Base-by-base conservation (phyloP, 495 filamentous ascomycete species). In the Letharia columbiana region DNA sequence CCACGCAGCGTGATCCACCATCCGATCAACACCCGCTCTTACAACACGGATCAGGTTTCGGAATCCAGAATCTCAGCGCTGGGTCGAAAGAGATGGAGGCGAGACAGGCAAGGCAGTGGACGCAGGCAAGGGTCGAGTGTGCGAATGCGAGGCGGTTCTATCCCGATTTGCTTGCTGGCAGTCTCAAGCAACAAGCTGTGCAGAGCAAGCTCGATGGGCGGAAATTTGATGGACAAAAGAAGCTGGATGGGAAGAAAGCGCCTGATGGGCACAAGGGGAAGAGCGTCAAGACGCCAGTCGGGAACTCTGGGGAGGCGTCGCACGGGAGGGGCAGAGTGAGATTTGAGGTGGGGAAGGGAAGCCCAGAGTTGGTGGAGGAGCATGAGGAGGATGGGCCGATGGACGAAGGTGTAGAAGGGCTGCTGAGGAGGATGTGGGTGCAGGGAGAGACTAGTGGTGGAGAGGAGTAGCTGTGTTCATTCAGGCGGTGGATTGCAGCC, bases 391-490 rank as follows among this genome's bases (percentile, higher is more conserved):
- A 69, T 13, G 28, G 45, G 11, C 45, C 50, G 42, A 18, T 54
- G 33, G 61, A 60, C 37, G 70, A 57, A 13, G 71, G 61, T n/a
- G 64, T 69, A 6, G 54, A 62, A 31, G 71, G 63, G 17, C 23
- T 72, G 20, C 44, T 72, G 42, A 66, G 66, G 13, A 50, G 71
- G 33, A 70, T 72, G 64, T 72, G 71, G 71, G 44, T 64, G 18
- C 47, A 54, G 2, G 52, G 56, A 0, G 56, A 44, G 2, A 33
- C 13, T 18, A 56, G 37, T 6, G 41, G 49, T 4, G 39, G 62
- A 12, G 62, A 31, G 18, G 62, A 54, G 37, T 52, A 54, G 47
- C 44, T 35, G 42, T 47, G 41, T 15, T 44, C 13, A 11, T 12
- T 44, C 6, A 44, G 41, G 41, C 12, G 41, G 13, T 44, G 41